Conservation (phyloP, 2,329 filamentous ascomycete genomes). For the Aspergillus sp. region DNA sequence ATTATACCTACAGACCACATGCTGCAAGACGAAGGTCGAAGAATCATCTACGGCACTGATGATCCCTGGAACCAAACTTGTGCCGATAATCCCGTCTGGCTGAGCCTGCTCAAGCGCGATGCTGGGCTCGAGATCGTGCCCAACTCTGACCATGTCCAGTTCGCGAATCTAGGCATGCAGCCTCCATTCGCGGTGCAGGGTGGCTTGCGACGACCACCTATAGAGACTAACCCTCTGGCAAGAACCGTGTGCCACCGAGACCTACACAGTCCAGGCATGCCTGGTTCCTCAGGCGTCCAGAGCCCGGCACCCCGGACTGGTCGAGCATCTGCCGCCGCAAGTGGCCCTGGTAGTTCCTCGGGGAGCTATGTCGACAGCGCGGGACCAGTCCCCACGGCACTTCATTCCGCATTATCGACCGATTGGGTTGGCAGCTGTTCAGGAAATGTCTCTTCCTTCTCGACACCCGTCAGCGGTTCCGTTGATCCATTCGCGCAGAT, state of each 20-base stretch:
- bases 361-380: slow-evolving; percentile 30
- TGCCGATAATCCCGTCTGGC: slow-evolving; percentile 40
- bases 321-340: slow-evolving; percentile 28
- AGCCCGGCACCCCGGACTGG: slow-evolving; percentile 25
- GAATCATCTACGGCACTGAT: slow-evolving; percentile 26
- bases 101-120: slow-evolving; percentile 38
- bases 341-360: slow-evolving; percentile 27
- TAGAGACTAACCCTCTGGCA: slow-evolving; percentile 26
- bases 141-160: slow-evolving; percentile 25
- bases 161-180: slow-evolving; percentile 34
- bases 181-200: slow-evolving; percentile 36
- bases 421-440: slow-evolving; percentile 28
- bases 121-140: slow-evolving; percentile 28
- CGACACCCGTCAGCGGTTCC: slow-evolving; percentile 21
- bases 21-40: slow-evolving; percentile 29
- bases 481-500: slow-evolving; percentile 30
- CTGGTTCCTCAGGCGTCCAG: slow-evolving; percentile 22
- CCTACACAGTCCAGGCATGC: slow-evolving; percentile 18
- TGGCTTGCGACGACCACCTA: slow-evolving; percentile 25
- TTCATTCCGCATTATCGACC: slow-evolving; percentile 20
- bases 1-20: slow-evolving; percentile 30
- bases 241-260: slow-evolving; percentile 15
- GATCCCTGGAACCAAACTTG: slow-evolving; percentile 38
- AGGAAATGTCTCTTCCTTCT: slow-evolving; percentile 23
- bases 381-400: slow-evolving; percentile 19